Base-by-base conservation (phyloP, 306 rosid species). In the Erythrophleum fordii region DNA sequence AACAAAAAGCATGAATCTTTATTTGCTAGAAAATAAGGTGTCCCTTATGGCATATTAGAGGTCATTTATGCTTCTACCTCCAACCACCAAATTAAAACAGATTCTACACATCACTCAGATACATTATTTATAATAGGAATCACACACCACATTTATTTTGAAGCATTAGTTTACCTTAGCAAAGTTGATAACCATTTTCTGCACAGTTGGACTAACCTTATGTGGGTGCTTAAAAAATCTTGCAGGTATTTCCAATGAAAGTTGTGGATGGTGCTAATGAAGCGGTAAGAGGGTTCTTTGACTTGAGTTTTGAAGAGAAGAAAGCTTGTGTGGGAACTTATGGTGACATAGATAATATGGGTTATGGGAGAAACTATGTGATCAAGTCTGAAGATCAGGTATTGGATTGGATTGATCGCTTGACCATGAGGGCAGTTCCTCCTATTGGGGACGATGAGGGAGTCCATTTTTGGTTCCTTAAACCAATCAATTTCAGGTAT, bases 401-500 rank as follows among this genome's bases (percentile, higher is more conserved):
- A 9, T 20, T 42, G 53, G 79, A 75, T 41, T 75, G 69, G 79
- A 59, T 74, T 18, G 69, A 74, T 41, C 41, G 69, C 23, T 31
- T 56, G 68, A 74, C 78, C 9, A 56, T 56, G 66, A 74, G 37
- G 39, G 78, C 78, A 20, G 52, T 35, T 41, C 69, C 78, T 22
- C 53, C 62, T 55, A 6, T 66, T 55, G 39, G 8, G 4, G 8
- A 3, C 7, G 8, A 64, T 34, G 45, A 74, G 37, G 55, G 41
- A 11, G 39, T 74, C 69, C 55, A 58, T 56, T 69, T 74, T 39
- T 74, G 78, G 78, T 69, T 69, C 4, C 78, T 23, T 3, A 74
- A 39, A 16, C 78, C 78, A 23, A 2, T 53, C 34, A 74, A 74
- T 56, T 74, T 74, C 46, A 74, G 78, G 69, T 74, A n/a, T n/a